phyloP scores from a whole-genome alignment of 768 basidiomycete species.

The Holtermannia corniformis region DNA sequence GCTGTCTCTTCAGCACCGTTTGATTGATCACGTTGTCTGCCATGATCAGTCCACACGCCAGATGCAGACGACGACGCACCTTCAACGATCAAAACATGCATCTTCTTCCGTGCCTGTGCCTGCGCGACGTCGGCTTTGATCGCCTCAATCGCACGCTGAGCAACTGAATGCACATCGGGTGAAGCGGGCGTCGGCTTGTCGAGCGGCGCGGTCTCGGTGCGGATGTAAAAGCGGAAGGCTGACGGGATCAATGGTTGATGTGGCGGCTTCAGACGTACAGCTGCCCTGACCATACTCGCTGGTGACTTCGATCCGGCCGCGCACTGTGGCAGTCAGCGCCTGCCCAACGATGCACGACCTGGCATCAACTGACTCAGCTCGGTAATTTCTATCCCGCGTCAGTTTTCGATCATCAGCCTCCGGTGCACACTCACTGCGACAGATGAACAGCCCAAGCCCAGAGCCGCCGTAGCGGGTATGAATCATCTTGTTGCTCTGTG shows the following conservation, averaged over 20 bases:
- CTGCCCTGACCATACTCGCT: constrained; percentile 31
- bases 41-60: neutral
- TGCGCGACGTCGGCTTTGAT: constrained; percentile 4
- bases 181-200: neutral
- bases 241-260: neutral
- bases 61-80: neutral
- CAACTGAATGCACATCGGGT: neutral
- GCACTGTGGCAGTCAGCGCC: constrained; percentile 3
- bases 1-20: constrained; percentile 32
- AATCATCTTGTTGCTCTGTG: constrained; percentile 34
- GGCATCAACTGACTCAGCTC: constrained; percentile 20
- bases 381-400: constrained; percentile 19
- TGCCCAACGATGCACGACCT: no score
- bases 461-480: constrained; percentile 37
- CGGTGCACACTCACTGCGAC: constrained; percentile 15
- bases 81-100: constrained; percentile 27
- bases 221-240: constrained; percentile 37
- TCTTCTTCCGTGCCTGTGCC: neutral
- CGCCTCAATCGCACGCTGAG: constrained; percentile 9
- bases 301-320: constrained; percentile 37
- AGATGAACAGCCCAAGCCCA: constrained; percentile 39
- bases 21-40: constrained; percentile 39
- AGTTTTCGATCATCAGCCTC: neutral
- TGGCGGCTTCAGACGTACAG: constrained; percentile 1
- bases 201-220: constrained; percentile 18